phyloP scores from a whole-genome alignment of 805 yeast genomes.

The Lipomyces chichibuensis region DNA sequence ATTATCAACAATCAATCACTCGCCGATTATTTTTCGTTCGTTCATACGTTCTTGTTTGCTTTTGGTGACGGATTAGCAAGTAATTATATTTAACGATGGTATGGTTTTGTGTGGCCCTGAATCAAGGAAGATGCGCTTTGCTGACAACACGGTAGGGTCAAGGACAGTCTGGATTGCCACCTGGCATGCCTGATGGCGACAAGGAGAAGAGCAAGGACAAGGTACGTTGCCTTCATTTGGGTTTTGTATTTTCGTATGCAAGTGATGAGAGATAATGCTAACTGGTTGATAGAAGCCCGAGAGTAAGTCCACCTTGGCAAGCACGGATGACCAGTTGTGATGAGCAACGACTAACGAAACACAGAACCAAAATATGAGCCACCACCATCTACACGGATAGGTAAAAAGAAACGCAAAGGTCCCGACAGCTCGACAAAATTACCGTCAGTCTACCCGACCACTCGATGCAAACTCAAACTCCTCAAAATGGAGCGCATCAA shows the following conservation, averaged over 20 bases:
- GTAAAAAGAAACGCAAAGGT: constrained; percentile 80
- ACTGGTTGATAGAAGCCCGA: constrained; percentile 38
- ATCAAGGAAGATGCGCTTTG: neutral
- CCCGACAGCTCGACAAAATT: constrained; percentile 88
- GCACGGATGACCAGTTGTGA: neutral
- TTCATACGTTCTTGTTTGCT: neutral
- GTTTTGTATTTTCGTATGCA: neutral
- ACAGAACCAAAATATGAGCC: constrained; percentile 98
- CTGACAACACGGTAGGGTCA: constrained; percentile 39
- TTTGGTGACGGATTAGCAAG: neutral
- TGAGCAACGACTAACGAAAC: constrained; percentile 3
- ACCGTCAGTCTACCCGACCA: constrained; percentile 87
- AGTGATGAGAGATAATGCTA: neutral
- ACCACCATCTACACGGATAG: constrained; percentile 92
- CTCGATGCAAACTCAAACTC: constrained; percentile 88
- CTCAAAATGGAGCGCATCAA: constrained; percentile 94
- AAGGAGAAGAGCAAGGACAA: constrained; percentile 41
- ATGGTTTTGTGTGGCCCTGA: neutral
- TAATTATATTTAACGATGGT: neutral
- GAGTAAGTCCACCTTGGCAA: constrained; percentile 36
- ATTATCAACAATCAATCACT: neutral
- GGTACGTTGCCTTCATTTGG: constrained; percentile 27
- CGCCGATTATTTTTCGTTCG: neutral
- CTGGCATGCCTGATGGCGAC: constrained; percentile 41
- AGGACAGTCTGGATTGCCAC: constrained; percentile 43